A percentile compares a stretch with the other conserved stretches of the same genome.
phyloP scores from a whole-genome alignment of 1,139 yeast genomes.

The Hanseniaspora uvarum region DNA sequence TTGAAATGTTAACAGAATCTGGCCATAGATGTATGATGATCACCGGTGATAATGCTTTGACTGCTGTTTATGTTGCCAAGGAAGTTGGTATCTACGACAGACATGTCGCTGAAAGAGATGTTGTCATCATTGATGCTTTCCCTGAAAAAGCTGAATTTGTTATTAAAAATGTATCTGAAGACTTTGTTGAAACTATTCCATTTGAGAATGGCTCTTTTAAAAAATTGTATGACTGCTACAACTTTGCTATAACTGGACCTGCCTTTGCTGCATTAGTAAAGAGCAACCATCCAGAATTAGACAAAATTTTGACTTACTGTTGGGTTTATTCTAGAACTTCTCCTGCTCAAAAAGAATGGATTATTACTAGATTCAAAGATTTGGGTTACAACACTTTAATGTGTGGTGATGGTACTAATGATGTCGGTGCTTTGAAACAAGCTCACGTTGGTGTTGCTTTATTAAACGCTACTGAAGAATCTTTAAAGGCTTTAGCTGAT shows the following conservation, averaged over 20 bases:
- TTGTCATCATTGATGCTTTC: constrained; percentile 67
- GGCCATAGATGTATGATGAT: constrained; percentile 95
- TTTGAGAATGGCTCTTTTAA: constrained; percentile 42
- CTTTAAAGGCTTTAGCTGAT: constrained; percentile 82
- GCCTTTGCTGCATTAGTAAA: constrained; percentile 55
- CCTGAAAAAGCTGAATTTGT: constrained; percentile 44
- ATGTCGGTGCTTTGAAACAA: constrained; percentile 97
- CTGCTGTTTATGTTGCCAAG: constrained; percentile 95
- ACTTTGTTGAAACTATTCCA: constrained; percentile 58
- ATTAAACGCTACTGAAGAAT: constrained; percentile 91
- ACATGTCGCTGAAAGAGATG: constrained; percentile 39
- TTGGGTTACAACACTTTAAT: constrained; percentile 88
- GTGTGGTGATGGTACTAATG: constrained; percentile 99
- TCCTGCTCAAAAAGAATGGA: constrained; percentile 87
- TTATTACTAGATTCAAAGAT: constrained; percentile 70
- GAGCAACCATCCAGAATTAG: constrained; percentile 53
- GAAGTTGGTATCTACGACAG: constrained; percentile 75
- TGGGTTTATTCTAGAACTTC: constrained; percentile 99
- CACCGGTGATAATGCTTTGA: constrained; percentile 96
- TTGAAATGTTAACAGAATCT: constrained; percentile 86
- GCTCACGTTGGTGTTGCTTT: constrained; percentile 97
- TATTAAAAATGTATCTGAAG: constrained; percentile 80
- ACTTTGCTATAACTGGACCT: constrained; percentile 87
- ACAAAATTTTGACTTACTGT: constrained; percentile 68
- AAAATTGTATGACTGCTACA: constrained; percentile 54